Percentiles rank a stretch among this genome's conserved stretches.
Conservation (phyloP, 1,284 basidiomycete genomes). For the Tilletiopsis washingtonensis region DNA sequence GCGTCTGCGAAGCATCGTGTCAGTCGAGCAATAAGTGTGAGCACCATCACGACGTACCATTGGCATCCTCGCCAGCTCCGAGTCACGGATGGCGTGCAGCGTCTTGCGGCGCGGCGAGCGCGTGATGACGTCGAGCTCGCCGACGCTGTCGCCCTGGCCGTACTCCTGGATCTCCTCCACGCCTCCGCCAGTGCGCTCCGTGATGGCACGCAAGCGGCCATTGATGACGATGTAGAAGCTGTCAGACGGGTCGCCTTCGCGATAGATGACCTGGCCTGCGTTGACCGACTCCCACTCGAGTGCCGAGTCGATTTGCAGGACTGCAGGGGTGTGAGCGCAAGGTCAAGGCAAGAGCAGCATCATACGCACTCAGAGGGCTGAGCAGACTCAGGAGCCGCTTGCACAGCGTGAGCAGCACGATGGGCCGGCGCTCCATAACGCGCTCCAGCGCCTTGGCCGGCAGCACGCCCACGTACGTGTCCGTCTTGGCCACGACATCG, state of each 20-base stretch:
- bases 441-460: constrained; percentile 80
- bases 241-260: constrained; percentile 78
- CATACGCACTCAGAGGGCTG: constrained; percentile 59
- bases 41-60: constrained; percentile 48
- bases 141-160: constrained; percentile 68
- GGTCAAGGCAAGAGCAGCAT: neutral
- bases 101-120: constrained; percentile 79
- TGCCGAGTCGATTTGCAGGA: constrained; percentile 92
- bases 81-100: constrained; percentile 94
- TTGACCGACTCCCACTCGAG: constrained; percentile 97
- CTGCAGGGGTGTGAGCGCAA: constrained; percentile 38
- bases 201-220: constrained; percentile 76
- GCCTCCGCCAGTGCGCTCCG: constrained; percentile 58
- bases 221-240: constrained; percentile 98
- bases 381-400: constrained; percentile 89
- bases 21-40: neutral
- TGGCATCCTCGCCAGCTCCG: constrained; percentile 95
- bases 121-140: constrained; percentile 94
- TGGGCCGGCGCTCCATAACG: constrained; percentile 84
- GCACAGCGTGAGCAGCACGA: constrained; percentile 89
- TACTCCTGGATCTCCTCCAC: constrained; percentile 85
- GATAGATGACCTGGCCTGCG: constrained; percentile 82
- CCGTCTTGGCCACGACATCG: constrained; percentile 91
- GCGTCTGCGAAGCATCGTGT: constrained; percentile 51
- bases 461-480: constrained; percentile 90